These are phyloP conservation scores for Ophiostoma angusticollis DNA, from an alignment of 2,329 filamentous ascomycete genomes.

Conservation along the genomic window DNA sequence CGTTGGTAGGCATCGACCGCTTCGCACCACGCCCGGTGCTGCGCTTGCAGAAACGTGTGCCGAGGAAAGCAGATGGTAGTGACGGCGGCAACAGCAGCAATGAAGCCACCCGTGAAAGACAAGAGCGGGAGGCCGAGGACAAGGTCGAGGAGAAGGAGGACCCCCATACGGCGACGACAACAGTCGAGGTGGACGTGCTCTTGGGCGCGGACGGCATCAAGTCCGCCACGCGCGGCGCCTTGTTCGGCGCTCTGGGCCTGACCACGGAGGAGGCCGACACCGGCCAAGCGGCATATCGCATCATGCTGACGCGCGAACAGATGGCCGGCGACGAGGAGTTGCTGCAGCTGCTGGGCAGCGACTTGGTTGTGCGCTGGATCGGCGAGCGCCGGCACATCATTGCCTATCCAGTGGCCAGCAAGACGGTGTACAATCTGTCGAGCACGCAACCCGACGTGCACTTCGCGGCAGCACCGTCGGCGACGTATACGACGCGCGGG, in stretches of 20 bases:
- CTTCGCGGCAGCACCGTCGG: conserved; percentile 43
- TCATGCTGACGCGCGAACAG: conserved; percentile 57
- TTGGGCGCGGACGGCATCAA: conserved; percentile 46
- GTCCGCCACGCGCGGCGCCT: conserved; percentile 33
- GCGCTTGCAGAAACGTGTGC: conserved; percentile 42
- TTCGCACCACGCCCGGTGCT: conserved; percentile 49
- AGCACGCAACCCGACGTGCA: conserved; percentile 48
- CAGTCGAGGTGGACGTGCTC: conserved; percentile 40
- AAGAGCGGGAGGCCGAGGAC: neutral
- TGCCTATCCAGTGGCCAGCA: conserved; percentile 58
- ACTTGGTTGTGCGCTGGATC: conserved; percentile 62
- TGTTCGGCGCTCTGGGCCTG: conserved; percentile 41
- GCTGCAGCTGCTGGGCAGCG: conserved; percentile 50
- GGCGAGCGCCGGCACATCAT: conserved; percentile 65
- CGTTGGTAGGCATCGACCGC: conserved; percentile 41
- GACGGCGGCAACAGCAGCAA: neutral
- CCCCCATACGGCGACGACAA: conserved; percentile 30
- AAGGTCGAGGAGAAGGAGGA: neutral
- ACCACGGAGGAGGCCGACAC: conserved; percentile 51
- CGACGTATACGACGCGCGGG: conserved; percentile 50
- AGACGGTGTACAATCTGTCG: conserved; percentile 53
- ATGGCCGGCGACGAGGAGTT: conserved; percentile 57
- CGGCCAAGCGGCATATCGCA: conserved; percentile 65
- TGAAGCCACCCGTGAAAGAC: neutral
- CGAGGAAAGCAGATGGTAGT: no score